Conservation (phyloP, 345 rosid species). For the Turnera subulata region DNA sequence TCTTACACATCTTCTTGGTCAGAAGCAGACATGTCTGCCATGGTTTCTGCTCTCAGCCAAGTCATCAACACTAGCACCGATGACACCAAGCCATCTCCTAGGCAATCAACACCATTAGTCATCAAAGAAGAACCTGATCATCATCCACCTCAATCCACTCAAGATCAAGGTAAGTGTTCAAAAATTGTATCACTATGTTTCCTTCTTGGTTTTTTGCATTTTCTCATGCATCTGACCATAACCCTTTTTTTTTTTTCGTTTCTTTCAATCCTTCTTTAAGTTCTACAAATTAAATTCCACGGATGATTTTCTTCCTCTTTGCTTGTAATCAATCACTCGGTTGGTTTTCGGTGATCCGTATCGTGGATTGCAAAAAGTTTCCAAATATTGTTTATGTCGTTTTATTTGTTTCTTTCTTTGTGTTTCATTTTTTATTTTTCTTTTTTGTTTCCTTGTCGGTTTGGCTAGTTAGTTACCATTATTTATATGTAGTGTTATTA, state of each 20-base stretch:
- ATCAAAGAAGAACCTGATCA: conserved; percentile 9
- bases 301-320: no score
- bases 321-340: no score
- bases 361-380: not conserved
- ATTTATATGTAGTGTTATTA: no score
- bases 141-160: conserved; percentile 1
- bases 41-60: conserved; percentile 74
- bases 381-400: not conserved
- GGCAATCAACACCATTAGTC: conserved; percentile 15
- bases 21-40: conserved; percentile 71
- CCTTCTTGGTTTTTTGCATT: not conserved
- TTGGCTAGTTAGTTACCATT: not conserved
- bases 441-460: not conserved
- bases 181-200: not conserved
- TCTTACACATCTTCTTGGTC: conserved; percentile 32
- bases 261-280: no score
- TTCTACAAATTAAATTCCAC: no score
- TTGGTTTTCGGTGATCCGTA: no score
- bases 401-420: not conserved
- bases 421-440: not conserved
- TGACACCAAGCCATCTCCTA: conserved; percentile 4
- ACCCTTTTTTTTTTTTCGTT: no score
- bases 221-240: not conserved
- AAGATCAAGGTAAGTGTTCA: conserved; percentile 16
- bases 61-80: conserved; percentile 34